Evolutionary conservation across 805 yeast species (phyloP), one percentile per base, ranked within the genome.

Genomic region (Kodamaea kakaduensis): DNA sequence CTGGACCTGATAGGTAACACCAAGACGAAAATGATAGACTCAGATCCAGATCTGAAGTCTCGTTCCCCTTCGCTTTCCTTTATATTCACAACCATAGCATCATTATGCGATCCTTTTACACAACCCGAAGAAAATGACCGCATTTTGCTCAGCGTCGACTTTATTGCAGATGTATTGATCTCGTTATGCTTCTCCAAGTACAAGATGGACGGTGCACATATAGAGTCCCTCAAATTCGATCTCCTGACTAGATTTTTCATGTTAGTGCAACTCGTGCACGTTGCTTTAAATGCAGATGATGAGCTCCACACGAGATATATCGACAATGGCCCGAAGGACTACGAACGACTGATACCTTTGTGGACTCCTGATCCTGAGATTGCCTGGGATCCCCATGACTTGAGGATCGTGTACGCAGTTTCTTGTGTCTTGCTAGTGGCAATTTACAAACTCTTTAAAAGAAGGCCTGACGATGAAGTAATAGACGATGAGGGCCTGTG

Each of bases 121-220:
- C 86, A 81, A 46, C 88, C 93, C 0, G 69, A 71, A 17, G 84
- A 80, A 25, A 69, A 67, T 16, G 82, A 77, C 37, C 54, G 59
- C 9, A 58, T 64, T 36, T 59, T 78, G 1, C 59, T 79, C 12
- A 79, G 86, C 7, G 52, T 80, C 5, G 78, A 77, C 41, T 51
- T 69, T n/a, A 48, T 79, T 9, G 69, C 81, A 13, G 75, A 75
- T 41, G 44, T 77, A 31, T 57, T 76, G 16, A 53, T 78, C 6
- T 74, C 75, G 0, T 52, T 76, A 29, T 42, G 35, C 25, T 52
- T 39, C 40, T 41, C 41, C 25, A 43, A 22, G 37, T 46, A 39
- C 42, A 40, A 17, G 9, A 17, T 10, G 4, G 16, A 16, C 6
- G 26, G 21, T 15, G 33, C 30, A 4, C 23, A 17, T 21, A 31